Base-by-base conservation (phyloP, 805 yeast genomes). In the Sporopachydermia lactativora region DNA sequence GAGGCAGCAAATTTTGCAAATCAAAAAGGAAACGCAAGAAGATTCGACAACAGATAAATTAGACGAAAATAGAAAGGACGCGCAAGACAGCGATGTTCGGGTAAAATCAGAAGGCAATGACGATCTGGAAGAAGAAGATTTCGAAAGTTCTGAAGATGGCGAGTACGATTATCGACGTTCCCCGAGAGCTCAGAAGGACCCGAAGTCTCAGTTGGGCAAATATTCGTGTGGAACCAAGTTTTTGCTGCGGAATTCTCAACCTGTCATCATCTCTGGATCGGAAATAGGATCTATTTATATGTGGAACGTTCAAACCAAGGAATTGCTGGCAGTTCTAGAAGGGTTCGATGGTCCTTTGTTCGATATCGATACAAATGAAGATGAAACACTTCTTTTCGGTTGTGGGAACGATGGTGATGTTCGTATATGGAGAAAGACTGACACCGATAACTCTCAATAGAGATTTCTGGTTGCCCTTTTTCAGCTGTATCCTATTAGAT, bases 281-380 rank as follows among this genome's bases (percentile, higher is more conserved):
- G 84, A 79, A 37, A 43, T 48, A 8, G 71, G 73, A 1, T 64
- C 70, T 1, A 52, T 79, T 0, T 50, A 73, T 11, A 55, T 81
- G 8, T 81, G 88, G 89, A 76, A 79, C 49, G 61, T 81, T 4
- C 85, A 80, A 45, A 52, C 73, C 3, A 77, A 75, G 49, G 59
- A 68, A 13, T 55, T 78, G 2, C 61, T 65, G 3, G 55, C 47
- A 37, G 55, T 53, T 8, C 42, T 55, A 46, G 19, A 49, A 42
- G 50, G 44, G 6, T 53, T 49, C 41, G 41, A 35, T 4, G 58
- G 46, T 17, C 39, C 43, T 13, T 11, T 3, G 52, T 53, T 11
- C 14, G 11, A 15, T 17, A 35, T 15, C 6, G 37, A 24, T 24
- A 8, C 31, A 8, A 24, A 24, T 24, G n/a, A n/a, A 8, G 31